phyloP scores from a whole-genome alignment of 352 stramenopile genomes.

The Phytophthora tubulina region DNA sequence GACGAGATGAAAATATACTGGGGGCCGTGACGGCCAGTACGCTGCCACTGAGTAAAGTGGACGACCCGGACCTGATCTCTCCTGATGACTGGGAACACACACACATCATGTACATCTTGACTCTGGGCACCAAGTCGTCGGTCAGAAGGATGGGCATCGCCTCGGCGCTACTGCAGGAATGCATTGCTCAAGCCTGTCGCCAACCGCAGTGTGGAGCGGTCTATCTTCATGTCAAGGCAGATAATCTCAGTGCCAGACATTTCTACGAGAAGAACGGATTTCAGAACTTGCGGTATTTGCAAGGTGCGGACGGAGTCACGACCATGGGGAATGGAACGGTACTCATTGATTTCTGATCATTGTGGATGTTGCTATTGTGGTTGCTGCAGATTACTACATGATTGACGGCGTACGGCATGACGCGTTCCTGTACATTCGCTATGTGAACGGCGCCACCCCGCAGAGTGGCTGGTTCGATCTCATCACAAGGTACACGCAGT shows the following conservation, averaged over 20 bases:
- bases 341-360: conserved; percentile 10
- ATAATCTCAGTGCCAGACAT: conserved; percentile 93
- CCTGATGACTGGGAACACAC: conserved; percentile 68
- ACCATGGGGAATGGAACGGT: too few species aligned
- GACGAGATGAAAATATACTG: conserved; percentile 69
- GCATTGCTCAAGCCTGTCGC: conserved; percentile 83
- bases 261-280: conserved; percentile 98
- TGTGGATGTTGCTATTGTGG: conserved; percentile 1
- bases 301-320: conserved; percentile 59
- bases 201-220: conserved; percentile 90
- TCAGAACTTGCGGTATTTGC: conserved; percentile 91
- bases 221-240: conserved; percentile 98
- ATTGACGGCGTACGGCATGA: conserved; percentile 85
- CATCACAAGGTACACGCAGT: conserved; percentile 54
- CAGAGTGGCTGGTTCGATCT: conserved; percentile 76
- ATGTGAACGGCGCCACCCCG: conserved; percentile 79
- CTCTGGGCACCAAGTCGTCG: conserved; percentile 87
- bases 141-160: conserved; percentile 93
- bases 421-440: conserved; percentile 88
- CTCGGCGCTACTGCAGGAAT: conserved; percentile 90
- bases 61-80: conserved; percentile 69
- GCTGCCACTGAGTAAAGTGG: conserved; percentile 75
- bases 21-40: conserved; percentile 93
- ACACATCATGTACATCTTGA: conserved; percentile 97
- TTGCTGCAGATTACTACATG: conserved; percentile 84